Base-by-base conservation (phyloP, 2,329 filamentous ascomycete genomes). In the Raffaelea ambrosiae region DNA sequence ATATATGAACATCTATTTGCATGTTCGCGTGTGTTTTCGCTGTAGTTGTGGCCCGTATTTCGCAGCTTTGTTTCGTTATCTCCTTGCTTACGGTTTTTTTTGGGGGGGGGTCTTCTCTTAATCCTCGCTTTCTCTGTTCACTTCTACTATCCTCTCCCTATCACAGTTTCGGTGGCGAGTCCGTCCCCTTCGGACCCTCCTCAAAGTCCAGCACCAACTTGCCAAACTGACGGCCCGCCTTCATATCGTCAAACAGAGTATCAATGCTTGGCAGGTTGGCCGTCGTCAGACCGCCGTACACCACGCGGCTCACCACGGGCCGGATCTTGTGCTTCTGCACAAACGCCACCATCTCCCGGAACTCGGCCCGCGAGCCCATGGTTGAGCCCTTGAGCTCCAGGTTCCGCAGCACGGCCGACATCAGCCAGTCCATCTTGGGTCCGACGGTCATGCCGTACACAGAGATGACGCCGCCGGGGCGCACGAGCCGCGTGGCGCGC, bases 281-380 rank as follows among this genome's bases (percentile, higher is more conserved):
- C 55, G 95, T 66, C 14, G 50, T 33, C 40, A 55, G 43, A 0
- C 88, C 54, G 20, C 55, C 87, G 55, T 79, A 79, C 14, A 86
- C 78, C 1, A 83, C 78, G 46, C 84, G 76, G 54, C 85, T 93
- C 1, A 97, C 77, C 3, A 95, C 72, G 0, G 91, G 90, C 47
- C 71, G 76, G 51, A 96, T 82, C 59, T 83, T 77, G 54, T 88
- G 80, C 53, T 81, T 67, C 13, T 73, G 73, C 33, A 96, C 85
- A 66, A 95, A 58, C 26, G 45, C 51, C 13, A 96, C 74, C 88
- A 97, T 95, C 20, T 93, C 87, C n/a, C 72, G 72, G 60, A 96
- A 97, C 67, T 97, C 93, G 60, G 79, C 82, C 40, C 86, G 76
- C 23, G 88, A 95, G 1, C 91, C 91, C 90, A 97, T 95, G 0